A percentile compares a stretch with the other conserved stretches of the same genome.
Evolutionary conservation across 108 stramenopile species (phyloP).

Genomic region (Chaetoceros muelleri): DNA sequence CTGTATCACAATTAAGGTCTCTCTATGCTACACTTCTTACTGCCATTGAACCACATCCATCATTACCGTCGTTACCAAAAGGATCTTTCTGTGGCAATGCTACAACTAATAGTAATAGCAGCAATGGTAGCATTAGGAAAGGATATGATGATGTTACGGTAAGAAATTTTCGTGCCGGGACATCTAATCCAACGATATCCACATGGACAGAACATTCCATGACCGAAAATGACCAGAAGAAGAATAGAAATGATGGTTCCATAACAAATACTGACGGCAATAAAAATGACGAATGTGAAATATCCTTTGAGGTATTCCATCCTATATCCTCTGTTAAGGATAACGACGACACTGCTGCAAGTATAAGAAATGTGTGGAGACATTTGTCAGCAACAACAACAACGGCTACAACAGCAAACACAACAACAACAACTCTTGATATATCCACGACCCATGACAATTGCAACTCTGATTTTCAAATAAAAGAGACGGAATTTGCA

Average conservation of each 20-base stretch:
- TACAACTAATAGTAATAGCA: too few relatives aligned
- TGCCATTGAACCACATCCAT: not conserved
- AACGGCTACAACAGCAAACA: not conserved
- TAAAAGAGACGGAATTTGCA: constrained; percentile 8
- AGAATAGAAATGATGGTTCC: not conserved
- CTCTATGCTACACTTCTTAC: not conserved
- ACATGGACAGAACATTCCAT: not conserved
- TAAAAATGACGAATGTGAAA: not conserved
- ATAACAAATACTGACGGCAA: not conserved
- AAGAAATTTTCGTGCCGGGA: too few relatives aligned
- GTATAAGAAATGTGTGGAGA: too few relatives aligned
- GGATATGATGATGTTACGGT: too few relatives aligned
- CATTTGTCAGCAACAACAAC: too few relatives aligned
- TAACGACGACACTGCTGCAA: too few relatives aligned
- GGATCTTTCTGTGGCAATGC: not conserved
- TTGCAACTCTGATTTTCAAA: not conserved
- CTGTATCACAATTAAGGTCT: not conserved
- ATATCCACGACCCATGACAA: not conserved
- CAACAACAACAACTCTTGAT: not conserved
- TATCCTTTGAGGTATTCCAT: not conserved
- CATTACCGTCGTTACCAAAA: not conserved
- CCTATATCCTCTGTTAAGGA: too few relatives aligned
- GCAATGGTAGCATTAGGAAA: too few relatives aligned
- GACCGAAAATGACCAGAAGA: not conserved
- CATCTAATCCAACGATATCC: too few relatives aligned